Conservation (phyloP, 257 asterid genomes). For the Linaria vulgaris region DNA sequence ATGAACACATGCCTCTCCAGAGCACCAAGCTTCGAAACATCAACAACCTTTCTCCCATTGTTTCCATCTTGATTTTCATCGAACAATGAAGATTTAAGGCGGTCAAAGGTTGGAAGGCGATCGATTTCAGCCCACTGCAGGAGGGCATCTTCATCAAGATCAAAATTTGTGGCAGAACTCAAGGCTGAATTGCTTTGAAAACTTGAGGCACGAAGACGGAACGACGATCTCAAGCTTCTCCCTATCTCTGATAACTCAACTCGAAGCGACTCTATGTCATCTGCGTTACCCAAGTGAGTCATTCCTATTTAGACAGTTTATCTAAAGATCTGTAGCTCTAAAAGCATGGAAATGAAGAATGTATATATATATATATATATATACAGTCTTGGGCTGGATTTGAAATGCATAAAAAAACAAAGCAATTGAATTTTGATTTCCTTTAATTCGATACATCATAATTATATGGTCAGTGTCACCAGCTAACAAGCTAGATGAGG, state of each 20-base stretch:
- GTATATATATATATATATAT: neutral
- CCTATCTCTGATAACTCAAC: conserved; percentile 13
- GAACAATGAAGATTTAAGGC: conserved; percentile 37
- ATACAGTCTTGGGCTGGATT: neutral
- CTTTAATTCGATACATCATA: neutral
- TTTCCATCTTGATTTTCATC: conserved; percentile 22
- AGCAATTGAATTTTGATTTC: neutral
- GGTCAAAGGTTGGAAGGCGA: conserved; percentile 37
- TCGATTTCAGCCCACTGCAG: conserved; percentile 52
- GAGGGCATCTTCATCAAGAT: conserved; percentile 34
- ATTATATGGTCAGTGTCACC: neutral
- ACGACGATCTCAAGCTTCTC: conserved; percentile 17
- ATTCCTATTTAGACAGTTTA: conserved; percentile 2
- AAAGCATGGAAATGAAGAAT: conserved; percentile 1
- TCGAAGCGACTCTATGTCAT: conserved; percentile 16
- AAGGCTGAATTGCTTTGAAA: conserved; percentile 5
- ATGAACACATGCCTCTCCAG: conserved; percentile 41
- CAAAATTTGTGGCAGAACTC: conserved; percentile 7
- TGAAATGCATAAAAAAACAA: neutral
- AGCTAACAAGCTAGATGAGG: conserved; percentile 6
- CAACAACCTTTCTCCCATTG: conserved; percentile 36
- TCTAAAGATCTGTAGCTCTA: no score
- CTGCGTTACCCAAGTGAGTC: conserved; percentile 6
- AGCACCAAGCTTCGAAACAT: conserved; percentile 47
- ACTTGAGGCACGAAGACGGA: conserved; percentile 13